Base-by-base conservation (phyloP, 2,329 filamentous ascomycete species). In the Anthostomella pinea region DNA sequence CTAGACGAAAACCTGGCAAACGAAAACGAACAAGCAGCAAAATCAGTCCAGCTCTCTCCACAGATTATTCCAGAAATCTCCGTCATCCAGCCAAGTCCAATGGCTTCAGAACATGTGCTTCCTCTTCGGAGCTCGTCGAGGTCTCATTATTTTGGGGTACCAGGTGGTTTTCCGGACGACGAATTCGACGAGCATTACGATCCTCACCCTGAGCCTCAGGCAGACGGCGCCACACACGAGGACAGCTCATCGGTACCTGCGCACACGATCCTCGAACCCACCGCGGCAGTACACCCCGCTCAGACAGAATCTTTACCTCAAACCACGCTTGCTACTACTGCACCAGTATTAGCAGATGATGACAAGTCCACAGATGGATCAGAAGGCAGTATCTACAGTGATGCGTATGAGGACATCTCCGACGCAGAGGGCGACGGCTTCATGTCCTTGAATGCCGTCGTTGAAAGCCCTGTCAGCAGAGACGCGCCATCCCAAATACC, bases 361-460 rank as follows among this genome's bases (percentile, higher is more conserved):
- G 67, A 74, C n/a, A 65, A 60, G 5, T 57, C 46, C 13, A 51
- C 51, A 1, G 48, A 54, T 8, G 54, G 57, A 9, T 55, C 66
- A 3, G 77, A 80, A 37, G 64, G 65, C 10, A 68, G 65, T 43
- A 72, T 86, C 16, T 90, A 87, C 56, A 87, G 82, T 46, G 86
- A 90, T 60, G 85, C 85, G 1, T 83, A 83, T 35, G 86, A 90
- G 60, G 83, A 88, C 42, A 65, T 84, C 0, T 77, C 77, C 0
- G 81, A 87, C 10, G 54, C 71, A 4, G 81, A 84, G 24, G 75
- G 73, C 2, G 75, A 77, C 30, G 85, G 82, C 0, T 90, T 87
- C 52, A 70, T 79, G 53, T 89, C 84, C 4, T 68, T 90, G 6
- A 75, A 89, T 58, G 85, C 85, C 8, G 76, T 89, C 7, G 72